These are phyloP conservation scores for Kokia cookei DNA, from an alignment of 441 rosid species.

Conservation along the genomic window DNA sequence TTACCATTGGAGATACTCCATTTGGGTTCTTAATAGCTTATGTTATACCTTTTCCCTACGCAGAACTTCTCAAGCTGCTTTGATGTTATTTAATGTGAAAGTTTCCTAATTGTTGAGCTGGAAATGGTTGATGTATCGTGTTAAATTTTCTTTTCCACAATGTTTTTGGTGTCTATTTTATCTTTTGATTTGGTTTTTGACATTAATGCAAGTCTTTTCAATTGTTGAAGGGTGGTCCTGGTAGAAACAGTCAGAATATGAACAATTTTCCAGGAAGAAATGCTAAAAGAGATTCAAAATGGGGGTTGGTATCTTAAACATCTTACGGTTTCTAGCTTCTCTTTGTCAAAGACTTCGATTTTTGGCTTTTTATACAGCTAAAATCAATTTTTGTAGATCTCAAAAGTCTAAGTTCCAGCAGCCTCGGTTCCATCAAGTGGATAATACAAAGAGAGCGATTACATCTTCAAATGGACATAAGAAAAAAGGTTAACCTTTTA, in stretches of 20 bases:
- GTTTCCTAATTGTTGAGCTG: neutral
- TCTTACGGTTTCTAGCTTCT: conserved; percentile 4
- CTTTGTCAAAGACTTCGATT: neutral
- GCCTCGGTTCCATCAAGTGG: conserved; percentile 38
- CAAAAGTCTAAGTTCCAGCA: conserved; percentile 53
- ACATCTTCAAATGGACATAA: conserved; percentile 30
- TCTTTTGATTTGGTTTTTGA: neutral
- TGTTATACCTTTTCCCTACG: neutral
- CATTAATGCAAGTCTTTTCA: neutral
- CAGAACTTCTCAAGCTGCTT: neutral
- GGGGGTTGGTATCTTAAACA: conserved; percentile 35
- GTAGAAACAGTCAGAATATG: conserved; percentile 22
- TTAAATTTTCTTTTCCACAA: neutral
- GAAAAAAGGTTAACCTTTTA: conserved; percentile 49
- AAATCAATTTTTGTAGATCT: conserved; percentile 33
- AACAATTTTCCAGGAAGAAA: conserved; percentile 34
- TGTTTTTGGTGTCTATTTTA: neutral
- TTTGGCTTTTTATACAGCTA: conserved; percentile 6
- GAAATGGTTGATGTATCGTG: neutral
- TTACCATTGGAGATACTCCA: neutral
- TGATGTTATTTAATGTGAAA: neutral
- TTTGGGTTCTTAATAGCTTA: conserved; percentile 10
- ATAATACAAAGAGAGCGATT: conserved; percentile 41
- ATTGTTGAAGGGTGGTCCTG: conserved; percentile 42
- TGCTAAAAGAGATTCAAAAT: conserved; percentile 26